These are phyloP conservation scores for Mycena olivaceomarginata DNA, from an alignment of 768 basidiomycete species.

Conservation along the genomic window DNA sequence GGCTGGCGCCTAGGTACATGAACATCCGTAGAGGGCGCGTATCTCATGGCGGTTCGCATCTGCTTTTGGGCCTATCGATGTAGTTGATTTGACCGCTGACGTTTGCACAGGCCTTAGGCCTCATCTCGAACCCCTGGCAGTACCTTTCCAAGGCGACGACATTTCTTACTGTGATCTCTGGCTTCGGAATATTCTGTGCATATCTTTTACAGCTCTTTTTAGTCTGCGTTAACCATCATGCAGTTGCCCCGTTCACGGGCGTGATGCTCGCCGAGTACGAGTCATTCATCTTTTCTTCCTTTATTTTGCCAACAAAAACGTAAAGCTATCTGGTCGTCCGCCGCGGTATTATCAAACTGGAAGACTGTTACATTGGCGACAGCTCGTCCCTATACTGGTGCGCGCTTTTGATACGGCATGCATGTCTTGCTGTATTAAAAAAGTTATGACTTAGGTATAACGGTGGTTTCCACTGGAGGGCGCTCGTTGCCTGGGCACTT, in stretches of 20 bases:
- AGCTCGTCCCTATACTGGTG: slow-evolving; percentile 32
- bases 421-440: slow-evolving; percentile 26
- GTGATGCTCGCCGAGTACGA: slow-evolving; percentile 31
- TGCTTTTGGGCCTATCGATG: slow-evolving; percentile 32
- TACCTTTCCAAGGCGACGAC: slow-evolving; percentile 27
- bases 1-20: slow-evolving; percentile 29
- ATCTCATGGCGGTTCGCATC: slow-evolving; percentile 33
- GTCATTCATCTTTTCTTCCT: slow-evolving; percentile 25
- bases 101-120: slow-evolving; percentile 28
- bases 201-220: slow-evolving; percentile 24
- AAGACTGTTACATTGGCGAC: slow-evolving; percentile 29
- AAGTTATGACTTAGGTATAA: slow-evolving; percentile 26
- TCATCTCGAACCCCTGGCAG: slow-evolving; percentile 32
- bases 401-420: slow-evolving; percentile 21
- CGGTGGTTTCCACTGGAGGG: slow-evolving; percentile 30
- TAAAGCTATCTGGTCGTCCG: slow-evolving; percentile 33
- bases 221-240: slow-evolving; percentile 23
- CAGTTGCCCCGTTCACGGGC: slow-evolving; percentile 30
- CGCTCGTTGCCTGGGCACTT: slow-evolving; percentile 28
- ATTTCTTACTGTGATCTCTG: slow-evolving; percentile 32
- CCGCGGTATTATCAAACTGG: slow-evolving; percentile 31
- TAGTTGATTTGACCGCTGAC: slow-evolving; percentile 41
- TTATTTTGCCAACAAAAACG: slow-evolving; percentile 19
- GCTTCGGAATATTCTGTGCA: slow-evolving; percentile 30
- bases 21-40: slow-evolving; percentile 18